Base-by-base conservation (phyloP, 805 yeast genomes). In the Pichia paraexigua region DNA sequence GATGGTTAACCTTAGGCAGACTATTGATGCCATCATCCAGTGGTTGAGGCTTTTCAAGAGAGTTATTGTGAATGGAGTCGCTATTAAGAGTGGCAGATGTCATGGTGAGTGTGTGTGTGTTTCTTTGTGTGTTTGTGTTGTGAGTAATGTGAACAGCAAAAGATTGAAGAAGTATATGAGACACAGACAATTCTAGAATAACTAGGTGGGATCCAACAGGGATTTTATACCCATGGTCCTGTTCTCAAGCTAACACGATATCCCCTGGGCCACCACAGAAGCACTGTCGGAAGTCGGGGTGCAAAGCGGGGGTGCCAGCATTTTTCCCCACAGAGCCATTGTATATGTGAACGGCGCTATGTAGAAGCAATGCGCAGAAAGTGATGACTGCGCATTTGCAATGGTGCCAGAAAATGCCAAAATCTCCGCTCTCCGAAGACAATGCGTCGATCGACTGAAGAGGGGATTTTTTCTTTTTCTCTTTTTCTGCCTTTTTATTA, bases 1-100 rank as follows among this genome's bases (percentile, higher is more conserved):
- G 24, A 56, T 39, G 51, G 45, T 20, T 56, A 2, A 52, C 48
- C 12, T 22, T 42, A 20, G 57, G 53, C n/a, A 51, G 25, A 9
- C 30, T 44, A 5, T 48, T 32, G 17, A 32, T 24, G 25, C 25
- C 37, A 32, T 12, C n/a, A 10, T 32, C 37, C 17, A 10, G n/a
- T 15, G n/a, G 7, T 15, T 32, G 17, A 6, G 10, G 39, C 11
- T 35, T 35, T n/a, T 35, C 39, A 6, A 35, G 20, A 8, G 39
- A 35, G 11, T 35, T 35, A n/a, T 35, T 35, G 39, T 35, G 18
- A 9, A 35, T 6, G 11, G 39, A 35, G 9, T 35, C 39, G 20
- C 17, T 9, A n/a, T 35, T 35, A 8, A 35, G 20, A 35, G 39
- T 35, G 12, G 39, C 39, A 8, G 39, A 35, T 5, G 39, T 35